Percentiles rank a stretch among this genome's conserved stretches.
phyloP scores from a whole-genome alignment of 495 filamentous ascomycete species.

The Tuber umbilicatum region DNA sequence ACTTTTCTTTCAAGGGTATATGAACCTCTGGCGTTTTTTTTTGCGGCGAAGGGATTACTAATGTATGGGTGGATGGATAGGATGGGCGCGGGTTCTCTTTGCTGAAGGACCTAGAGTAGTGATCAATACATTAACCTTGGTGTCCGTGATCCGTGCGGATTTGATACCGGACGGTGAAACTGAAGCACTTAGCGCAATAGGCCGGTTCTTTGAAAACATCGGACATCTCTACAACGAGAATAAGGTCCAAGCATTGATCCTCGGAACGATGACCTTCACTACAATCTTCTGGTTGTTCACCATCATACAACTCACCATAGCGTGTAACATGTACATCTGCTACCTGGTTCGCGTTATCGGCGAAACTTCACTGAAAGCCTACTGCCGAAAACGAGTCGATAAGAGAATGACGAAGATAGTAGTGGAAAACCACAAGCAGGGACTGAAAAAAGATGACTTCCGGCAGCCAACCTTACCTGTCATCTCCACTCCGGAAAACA shows the following conservation, averaged over 20 bases:
- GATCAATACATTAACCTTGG: constrained; percentile 81
- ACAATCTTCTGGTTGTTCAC: constrained; percentile 82
- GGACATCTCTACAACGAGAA: constrained; percentile 62
- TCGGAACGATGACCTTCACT: constrained; percentile 86
- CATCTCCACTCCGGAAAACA: not conserved
- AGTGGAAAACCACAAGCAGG: constrained; percentile 72
- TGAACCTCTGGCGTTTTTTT: not conserved
- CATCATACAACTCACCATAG: constrained; percentile 64
- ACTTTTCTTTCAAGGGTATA: constrained; percentile 85
- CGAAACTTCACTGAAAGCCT: constrained; percentile 65
- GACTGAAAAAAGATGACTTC: constrained; percentile 64
- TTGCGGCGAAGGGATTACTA: constrained; percentile 18
- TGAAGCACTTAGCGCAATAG: constrained; percentile 50
- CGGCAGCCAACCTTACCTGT: constrained; percentile 63
- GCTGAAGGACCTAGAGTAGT: constrained; percentile 86
- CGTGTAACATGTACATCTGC: constrained; percentile 67
- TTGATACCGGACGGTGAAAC: constrained; percentile 57
- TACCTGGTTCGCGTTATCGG: constrained; percentile 91
- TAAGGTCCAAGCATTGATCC: constrained; percentile 67
- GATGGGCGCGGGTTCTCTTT: constrained; percentile 79
- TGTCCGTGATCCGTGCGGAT: constrained; percentile 65
- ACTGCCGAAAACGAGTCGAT: constrained; percentile 86
- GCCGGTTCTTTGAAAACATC: constrained; percentile 71
- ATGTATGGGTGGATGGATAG: constrained; percentile 43
- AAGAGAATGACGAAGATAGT: constrained; percentile 74